Evolutionary conservation across 306 rosid species (phyloP), one percentile per base, ranked within the genome.

Genomic region (Quillaja saponaria): DNA sequence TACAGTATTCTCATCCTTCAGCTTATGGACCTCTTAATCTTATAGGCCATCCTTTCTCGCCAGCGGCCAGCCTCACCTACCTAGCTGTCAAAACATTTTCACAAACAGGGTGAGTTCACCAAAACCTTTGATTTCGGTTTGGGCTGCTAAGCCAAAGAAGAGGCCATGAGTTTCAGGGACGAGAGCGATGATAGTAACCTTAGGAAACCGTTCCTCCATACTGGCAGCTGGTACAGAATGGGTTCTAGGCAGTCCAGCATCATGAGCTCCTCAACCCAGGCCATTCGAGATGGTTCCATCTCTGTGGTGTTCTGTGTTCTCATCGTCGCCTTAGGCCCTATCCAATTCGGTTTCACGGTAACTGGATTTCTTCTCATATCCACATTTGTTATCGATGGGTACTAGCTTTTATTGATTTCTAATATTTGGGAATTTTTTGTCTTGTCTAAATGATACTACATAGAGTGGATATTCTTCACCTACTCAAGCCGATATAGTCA

Each of bases 181-280:
- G 96, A 86, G 0, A 41, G 42, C 0, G 88, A 78, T 1, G 86
- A 64, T 1, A 76, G 77, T 61, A 91, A 81, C n/a, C 91, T 82
- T 61, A 71, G 76, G 74, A 86, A 86, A 77, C 96, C 96, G 34
- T 86, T 89, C 56, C 83, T 89, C 28, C 88, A 89, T 50, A 86
- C 95, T 0, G 96, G 96, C 19, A 89, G 96, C 64, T 89, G 96
- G 96, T 89, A 89, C 69, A 75, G 83, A 49, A 82, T 89, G 89
- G 81, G 87, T 38, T 86, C 95, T 0, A 76, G 95, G 67, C 95
- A 86, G 47, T 81, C 90, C 44, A 84, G 95, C 61, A 42, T 78
- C 52, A 46, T 80, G 67, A 57, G 78, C 11, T 89, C 96, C 14
- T 64, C 95, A 2, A 33, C 85, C 25, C 87, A 80, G 53, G 74